These are phyloP conservation scores for Amauroascus verrucosus DNA, from an alignment of 2,329 filamentous ascomycete species.

Conservation along the genomic window DNA sequence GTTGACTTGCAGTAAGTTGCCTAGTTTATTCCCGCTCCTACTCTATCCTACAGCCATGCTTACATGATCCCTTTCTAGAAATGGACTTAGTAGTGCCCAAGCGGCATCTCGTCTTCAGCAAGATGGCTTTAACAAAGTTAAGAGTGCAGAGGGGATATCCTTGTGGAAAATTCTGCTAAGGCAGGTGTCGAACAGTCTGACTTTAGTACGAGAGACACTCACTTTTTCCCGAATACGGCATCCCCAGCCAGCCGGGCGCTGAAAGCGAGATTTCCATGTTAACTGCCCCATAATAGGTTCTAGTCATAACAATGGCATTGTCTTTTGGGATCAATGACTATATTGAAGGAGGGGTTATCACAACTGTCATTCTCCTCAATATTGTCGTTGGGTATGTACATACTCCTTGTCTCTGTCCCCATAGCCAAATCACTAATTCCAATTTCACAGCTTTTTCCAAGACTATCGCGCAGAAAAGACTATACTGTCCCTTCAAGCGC, in stretches of 20 bases:
- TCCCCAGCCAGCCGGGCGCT: conserved; percentile 13
- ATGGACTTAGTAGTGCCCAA: conserved; percentile 56
- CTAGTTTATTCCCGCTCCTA: not conserved
- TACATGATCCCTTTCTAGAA: conserved; percentile 18
- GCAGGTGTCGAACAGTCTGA: conserved; percentile 68
- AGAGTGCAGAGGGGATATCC: conserved; percentile 60
- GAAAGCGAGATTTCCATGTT: conserved; percentile 10
- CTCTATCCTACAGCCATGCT: no score
- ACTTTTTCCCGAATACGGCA: conserved; percentile 11
- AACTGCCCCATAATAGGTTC: conserved; percentile 43
- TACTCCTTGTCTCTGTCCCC: not conserved
- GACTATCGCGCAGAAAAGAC: conserved; percentile 46
- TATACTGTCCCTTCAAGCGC: conserved; percentile 42
- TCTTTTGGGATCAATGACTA: conserved; percentile 47
- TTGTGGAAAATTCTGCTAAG: conserved; percentile 66
- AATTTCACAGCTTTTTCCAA: conserved; percentile 38
- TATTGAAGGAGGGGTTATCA: conserved; percentile 50
- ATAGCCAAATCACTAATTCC: not conserved
- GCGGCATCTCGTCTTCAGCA: conserved; percentile 54
- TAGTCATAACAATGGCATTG: conserved; percentile 62
- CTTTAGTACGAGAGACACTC: conserved; percentile 42
- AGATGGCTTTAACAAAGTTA: conserved; percentile 61
- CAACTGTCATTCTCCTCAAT: conserved; percentile 49
- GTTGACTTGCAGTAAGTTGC: conserved; percentile 21
- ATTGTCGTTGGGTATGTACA: conserved; percentile 43